These are phyloP conservation scores for Coemansia umbellata DNA, from an alignment of 192 early-diverging fungal species.

Conservation along the genomic window DNA sequence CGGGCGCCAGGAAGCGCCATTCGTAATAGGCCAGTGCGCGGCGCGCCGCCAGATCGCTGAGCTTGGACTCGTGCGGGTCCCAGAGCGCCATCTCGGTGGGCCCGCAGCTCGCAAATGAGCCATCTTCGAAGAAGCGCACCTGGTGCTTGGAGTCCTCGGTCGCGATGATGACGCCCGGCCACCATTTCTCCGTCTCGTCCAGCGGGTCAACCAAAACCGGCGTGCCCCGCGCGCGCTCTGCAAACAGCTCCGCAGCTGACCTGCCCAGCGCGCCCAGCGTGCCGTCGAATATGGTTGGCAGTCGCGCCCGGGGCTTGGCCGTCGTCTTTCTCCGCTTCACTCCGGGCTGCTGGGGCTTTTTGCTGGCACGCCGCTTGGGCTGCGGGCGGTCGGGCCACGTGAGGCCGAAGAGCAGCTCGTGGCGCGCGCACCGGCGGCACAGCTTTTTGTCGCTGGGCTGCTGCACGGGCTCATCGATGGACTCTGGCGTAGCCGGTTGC, in stretches of 20 bases:
- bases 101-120: conserved; percentile 28
- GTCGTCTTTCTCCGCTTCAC: neutral
- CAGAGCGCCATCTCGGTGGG: conserved; percentile 30
- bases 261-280: conserved; percentile 11
- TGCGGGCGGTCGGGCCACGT: conserved; percentile 36
- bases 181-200: conserved; percentile 25
- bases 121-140: conserved; percentile 43
- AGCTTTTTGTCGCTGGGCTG: neutral
- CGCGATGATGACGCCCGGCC: conserved; percentile 39
- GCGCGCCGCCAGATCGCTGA: conserved; percentile 23
- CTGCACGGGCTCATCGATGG: neutral
- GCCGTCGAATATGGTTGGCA: conserved; percentile 35
- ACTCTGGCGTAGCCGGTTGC: neutral
- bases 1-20: conserved; percentile 26
- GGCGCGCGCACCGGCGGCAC: conserved; percentile 36
- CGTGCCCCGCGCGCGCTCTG: conserved; percentile 13
- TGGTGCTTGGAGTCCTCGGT: neutral
- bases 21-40: conserved; percentile 47
- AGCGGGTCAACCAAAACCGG: conserved; percentile 47
- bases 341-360: conserved; percentile 2
- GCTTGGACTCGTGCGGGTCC: conserved; percentile 1
- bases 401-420: conserved; percentile 26
- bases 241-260: conserved; percentile 29
- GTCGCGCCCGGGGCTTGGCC: neutral
- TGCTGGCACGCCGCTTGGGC: conserved; percentile 1